A percentile compares a stretch with the other conserved stretches of the same genome.
Conservation (phyloP, 495 filamentous ascomycete genomes). For the Hypoxylon lienhwacheense region DNA sequence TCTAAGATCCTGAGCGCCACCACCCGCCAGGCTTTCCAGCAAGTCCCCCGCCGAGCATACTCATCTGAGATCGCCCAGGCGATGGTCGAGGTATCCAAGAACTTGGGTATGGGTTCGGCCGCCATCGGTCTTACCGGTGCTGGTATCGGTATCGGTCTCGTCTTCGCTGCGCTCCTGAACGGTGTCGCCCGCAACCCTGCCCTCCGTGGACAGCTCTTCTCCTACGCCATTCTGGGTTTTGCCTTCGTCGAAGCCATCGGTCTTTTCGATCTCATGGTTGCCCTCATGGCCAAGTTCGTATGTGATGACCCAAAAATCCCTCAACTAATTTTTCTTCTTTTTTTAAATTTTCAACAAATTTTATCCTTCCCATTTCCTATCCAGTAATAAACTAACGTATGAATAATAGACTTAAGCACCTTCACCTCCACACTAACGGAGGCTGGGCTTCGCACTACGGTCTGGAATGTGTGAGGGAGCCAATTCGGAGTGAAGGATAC, state of each 20-base stretch:
- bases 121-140: conserved; percentile 89
- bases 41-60: conserved; percentile 67
- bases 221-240: conserved; percentile 91
- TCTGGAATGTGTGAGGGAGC: conserved; percentile 30
- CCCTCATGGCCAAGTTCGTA: conserved; percentile 81
- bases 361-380: neutral
- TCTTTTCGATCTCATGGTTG: conserved; percentile 92
- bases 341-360: too few species aligned
- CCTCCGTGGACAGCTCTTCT: conserved; percentile 88
- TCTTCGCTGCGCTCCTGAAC: conserved; percentile 83
- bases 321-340: neutral
- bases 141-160: conserved; percentile 90
- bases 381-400: conserved; percentile 2
- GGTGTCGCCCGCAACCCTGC: conserved; percentile 86
- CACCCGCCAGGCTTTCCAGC: conserved; percentile 65
- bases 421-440: conserved; percentile 38
- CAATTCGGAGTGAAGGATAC: conserved; percentile 23
- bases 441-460: conserved; percentile 33
- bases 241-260: conserved; percentile 93
- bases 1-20: conserved; percentile 65
- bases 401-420: conserved; percentile 34
- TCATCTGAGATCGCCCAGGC: conserved; percentile 79
- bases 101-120: conserved; percentile 81
- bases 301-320: conserved; percentile 35
- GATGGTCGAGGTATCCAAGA: conserved; percentile 86